Evolutionary conservation across 169 alveolate species (phyloP), one percentile per base, ranked within the genome.

Genomic region (Theileria orientalis): DNA sequence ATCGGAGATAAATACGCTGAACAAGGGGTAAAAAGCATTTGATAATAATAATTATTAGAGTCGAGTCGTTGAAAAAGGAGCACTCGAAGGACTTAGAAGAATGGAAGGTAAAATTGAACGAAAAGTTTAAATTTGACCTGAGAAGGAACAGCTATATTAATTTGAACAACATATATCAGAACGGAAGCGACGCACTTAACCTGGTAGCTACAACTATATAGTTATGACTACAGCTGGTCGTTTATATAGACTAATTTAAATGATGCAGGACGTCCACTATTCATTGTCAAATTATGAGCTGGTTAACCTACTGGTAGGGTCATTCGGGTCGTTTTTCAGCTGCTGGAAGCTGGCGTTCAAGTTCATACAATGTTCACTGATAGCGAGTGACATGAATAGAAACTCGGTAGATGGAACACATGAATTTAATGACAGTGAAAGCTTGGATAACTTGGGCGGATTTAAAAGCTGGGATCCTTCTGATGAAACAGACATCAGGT

Each of bases 101-200:
- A 30, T 44, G 70, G 57, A 69, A 79, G 40, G 47, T 2, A 29
- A 46, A 72, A 29, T 29, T 70, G 49, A 40, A 69, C 2, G 52
- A 66, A 25, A 79, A 79, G 64, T 44, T 79, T 32, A 69, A 30
- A 19, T 79, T 35, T 19, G 87, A 79, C 46, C 32, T 79, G 13
- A 19, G 74, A 2, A 72, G 79, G 11, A 19, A 57, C 21, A 66
- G 44, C 23, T 29, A 49, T 11, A 49, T 79, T 35, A 79, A 79
- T 33, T 19, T 35, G 23, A 68, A 62, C 66, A 52, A 79, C 51
- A 44, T 52, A 11, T 68, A 68, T n/a, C 64, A 44, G 21, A 62
- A 62, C 35, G 30, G 23, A 23, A 59, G 6, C 42, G 21, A 32
- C 57, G 9, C n/a, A 23, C 16, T 59, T 59, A 25, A 46, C 19